These are phyloP conservation scores for Leccinum ochraceum DNA, from an alignment of 768 basidiomycete species.

Conservation along the genomic window DNA sequence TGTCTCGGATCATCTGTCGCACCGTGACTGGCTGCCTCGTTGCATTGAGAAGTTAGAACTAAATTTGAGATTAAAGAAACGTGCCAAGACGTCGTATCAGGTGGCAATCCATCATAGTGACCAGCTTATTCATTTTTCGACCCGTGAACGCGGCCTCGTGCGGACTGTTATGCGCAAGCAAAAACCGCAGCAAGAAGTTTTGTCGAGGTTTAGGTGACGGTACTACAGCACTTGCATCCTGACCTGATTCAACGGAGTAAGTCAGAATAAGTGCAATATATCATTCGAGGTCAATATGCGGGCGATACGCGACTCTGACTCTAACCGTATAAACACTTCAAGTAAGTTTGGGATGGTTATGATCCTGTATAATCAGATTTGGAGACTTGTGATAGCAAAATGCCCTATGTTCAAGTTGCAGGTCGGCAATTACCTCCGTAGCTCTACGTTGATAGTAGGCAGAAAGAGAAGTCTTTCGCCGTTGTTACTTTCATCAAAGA, in stretches of 20 bases:
- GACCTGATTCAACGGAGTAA: not conserved
- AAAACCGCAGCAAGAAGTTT: not conserved
- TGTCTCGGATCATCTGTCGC: too few species aligned
- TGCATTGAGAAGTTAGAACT: not conserved
- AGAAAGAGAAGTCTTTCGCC: slow-evolving; percentile 14
- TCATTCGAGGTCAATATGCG: not conserved
- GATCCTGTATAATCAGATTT: not conserved
- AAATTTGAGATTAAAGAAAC: not conserved
- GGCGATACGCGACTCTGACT: not conserved
- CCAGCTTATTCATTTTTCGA: too few species aligned
- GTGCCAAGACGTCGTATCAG: not conserved
- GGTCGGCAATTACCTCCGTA: slow-evolving; percentile 9
- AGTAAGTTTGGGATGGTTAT: not conserved
- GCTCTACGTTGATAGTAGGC: slow-evolving; percentile 12
- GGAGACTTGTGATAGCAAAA: not conserved
- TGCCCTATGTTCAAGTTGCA: not conserved
- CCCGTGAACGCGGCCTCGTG: not conserved
- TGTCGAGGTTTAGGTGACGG: not conserved
- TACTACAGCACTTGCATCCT: not conserved
- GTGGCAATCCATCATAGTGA: not conserved
- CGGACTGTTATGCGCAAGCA: not conserved
- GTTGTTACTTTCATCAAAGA: not conserved
- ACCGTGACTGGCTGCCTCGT: not conserved
- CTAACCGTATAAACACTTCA: not conserved
- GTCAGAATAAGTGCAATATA: not conserved